Base-by-base conservation (phyloP, 352 stramenopile genomes). In the Globisporangium megalacanthum region DNA sequence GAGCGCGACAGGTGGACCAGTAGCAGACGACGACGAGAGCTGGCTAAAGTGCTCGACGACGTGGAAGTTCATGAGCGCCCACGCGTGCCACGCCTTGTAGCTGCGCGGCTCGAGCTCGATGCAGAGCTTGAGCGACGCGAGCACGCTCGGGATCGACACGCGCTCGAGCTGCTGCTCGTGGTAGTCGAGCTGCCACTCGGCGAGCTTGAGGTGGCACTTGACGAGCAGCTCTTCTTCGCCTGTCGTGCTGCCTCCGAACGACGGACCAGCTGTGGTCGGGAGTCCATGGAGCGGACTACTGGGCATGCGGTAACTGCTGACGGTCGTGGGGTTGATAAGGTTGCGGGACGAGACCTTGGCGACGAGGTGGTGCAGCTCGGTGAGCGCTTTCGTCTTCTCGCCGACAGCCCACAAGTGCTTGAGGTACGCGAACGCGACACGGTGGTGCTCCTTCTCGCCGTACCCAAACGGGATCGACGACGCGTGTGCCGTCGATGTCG, bases 11-110 rank as follows among this genome's bases (percentile, higher is more conserved):
- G 35, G 35, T 8, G 35, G 7, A 39, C 7, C 35, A 5, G 35
- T 13, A 8, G 7, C 35, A 13, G 74, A 64, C 29, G 72, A 76
- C 50, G 72, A 72, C 45, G 69, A 58, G 33, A 72, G 70, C 36
- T 74, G 65, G 9, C 75, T 83, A 55, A 80, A 88, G 55, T 98
- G 83, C 66, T 98, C 83, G 11, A 97, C 94, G 15, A 98, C 84
- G 39, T 97, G 82, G 66, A 98, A 99, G 70, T 99, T 99, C 58
- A 98, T 90, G 45, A 99, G 68, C 13, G 96, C 96, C 96, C 96
- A 99, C 8, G 84, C 85, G 72, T 99, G 97, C 88, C 94, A 99
- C 31, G 96, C 94, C 59, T 90, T 90, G 64, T 90, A 90, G 51
- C 76, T 90, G 20, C 67, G 69, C 25, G 76, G 75, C 47, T 94